These are phyloP conservation scores for Entomophthora muscae DNA, from an alignment of 371 early-diverging fungal species.

Conservation along the genomic window DNA sequence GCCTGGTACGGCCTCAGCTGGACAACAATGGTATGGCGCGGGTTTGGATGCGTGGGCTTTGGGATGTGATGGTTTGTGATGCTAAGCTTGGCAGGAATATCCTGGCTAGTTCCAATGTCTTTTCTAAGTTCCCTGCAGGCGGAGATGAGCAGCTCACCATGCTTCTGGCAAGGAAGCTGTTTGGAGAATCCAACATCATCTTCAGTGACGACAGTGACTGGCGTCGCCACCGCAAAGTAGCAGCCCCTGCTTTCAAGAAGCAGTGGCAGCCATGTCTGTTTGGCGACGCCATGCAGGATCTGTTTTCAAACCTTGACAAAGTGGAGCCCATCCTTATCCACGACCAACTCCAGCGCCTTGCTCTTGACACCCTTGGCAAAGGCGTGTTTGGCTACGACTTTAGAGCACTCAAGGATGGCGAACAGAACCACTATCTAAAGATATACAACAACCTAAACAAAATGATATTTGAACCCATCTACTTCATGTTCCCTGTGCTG, in stretches of 20 bases:
- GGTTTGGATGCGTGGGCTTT: background rate
- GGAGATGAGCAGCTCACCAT: no score
- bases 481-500: background rate
- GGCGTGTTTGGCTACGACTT: conserved; percentile 5
- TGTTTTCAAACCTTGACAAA: background rate
- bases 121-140: no score
- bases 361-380: conserved; percentile 1
- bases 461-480: background rate
- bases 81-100: background rate
- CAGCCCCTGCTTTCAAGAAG: background rate
- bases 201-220: background rate
- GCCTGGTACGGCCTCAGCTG: no score
- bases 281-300: background rate
- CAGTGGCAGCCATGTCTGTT: background rate
- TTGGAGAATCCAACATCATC: background rate
- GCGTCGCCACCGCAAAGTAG: background rate
- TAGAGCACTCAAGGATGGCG: background rate
- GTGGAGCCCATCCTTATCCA: background rate
- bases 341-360: background rate
- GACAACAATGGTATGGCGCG: background rate
- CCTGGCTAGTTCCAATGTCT: no score
- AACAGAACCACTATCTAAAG: background rate
- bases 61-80: background rate
- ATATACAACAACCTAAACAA: background rate
- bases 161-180: background rate